Conservation (phyloP, 2,329 filamentous ascomycete genomes). For the Monosporascus sp. region DNA sequence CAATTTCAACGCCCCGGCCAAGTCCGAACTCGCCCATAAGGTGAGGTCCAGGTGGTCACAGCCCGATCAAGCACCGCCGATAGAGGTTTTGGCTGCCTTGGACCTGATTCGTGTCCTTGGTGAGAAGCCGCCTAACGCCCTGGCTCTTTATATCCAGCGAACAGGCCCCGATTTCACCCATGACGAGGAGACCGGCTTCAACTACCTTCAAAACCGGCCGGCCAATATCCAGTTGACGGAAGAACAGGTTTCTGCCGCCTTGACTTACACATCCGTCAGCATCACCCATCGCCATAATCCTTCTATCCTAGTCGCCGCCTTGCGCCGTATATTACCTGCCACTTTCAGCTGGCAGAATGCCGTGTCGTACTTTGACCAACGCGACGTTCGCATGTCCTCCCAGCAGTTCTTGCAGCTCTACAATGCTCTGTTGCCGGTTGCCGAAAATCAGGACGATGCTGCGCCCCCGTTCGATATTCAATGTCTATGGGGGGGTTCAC, state of each 20-base stretch:
- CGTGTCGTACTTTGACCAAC: slow-evolving; percentile 74
- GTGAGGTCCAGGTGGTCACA: slow-evolving; percentile 64
- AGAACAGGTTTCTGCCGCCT: slow-evolving; percentile 74
- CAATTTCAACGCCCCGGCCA: slow-evolving; percentile 73
- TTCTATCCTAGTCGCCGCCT: slow-evolving; percentile 53
- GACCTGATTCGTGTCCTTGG: slow-evolving; percentile 64
- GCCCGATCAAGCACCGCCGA: slow-evolving; percentile 60
- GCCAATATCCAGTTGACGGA: slow-evolving; percentile 63
- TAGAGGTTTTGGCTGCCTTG: slow-evolving; percentile 65
- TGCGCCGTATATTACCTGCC: slow-evolving; percentile 57
- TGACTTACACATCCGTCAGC: slow-evolving; percentile 63
- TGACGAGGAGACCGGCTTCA: slow-evolving; percentile 63
- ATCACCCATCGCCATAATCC: slow-evolving; percentile 50
- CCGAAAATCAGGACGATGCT: slow-evolving; percentile 47
- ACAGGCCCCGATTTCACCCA: slow-evolving; percentile 71
- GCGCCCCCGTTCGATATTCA: slow-evolving; percentile 71
- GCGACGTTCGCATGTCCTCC: slow-evolving; percentile 68
- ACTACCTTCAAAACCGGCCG: slow-evolving; percentile 49
- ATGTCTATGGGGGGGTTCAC: slow-evolving; percentile 74
- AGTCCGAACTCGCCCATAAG: slow-evolving; percentile 64
- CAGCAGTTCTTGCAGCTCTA: slow-evolving; percentile 79
- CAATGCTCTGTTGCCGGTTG: slow-evolving; percentile 69
- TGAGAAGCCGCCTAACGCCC: slow-evolving; percentile 49
- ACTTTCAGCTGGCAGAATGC: slow-evolving; percentile 68
- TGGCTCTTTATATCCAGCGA: slow-evolving; percentile 67